These are phyloP conservation scores for Boletus eberwhitei DNA, from an alignment of 768 basidiomycete species.

Conservation along the genomic window DNA sequence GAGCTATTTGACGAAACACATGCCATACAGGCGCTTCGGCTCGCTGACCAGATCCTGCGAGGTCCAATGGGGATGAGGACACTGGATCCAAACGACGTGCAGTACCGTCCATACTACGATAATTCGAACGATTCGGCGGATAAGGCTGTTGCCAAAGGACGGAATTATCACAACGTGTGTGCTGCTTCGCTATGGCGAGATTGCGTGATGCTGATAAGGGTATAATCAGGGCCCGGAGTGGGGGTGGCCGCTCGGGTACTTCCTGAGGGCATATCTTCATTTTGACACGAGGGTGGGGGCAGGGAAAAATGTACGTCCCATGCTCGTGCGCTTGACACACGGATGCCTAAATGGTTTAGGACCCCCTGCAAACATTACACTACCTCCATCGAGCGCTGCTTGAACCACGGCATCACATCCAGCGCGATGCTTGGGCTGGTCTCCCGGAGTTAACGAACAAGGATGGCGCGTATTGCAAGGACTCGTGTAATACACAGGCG, in stretches of 20 bases:
- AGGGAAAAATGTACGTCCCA: constrained; percentile 59
- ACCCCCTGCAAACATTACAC: constrained; percentile 70
- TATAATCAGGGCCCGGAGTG: constrained; percentile 77
- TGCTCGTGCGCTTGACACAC: not conserved
- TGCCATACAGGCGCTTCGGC: constrained; percentile 72
- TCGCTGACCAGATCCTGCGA: constrained; percentile 81
- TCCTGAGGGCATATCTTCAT: constrained; percentile 86
- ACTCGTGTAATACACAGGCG: constrained; percentile 93
- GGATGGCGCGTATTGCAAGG: constrained; percentile 76
- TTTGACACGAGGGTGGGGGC: constrained; percentile 73
- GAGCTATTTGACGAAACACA: constrained; percentile 84
- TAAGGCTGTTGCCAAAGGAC: constrained; percentile 79
- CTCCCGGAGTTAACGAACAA: constrained; percentile 90
- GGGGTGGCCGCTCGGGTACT: constrained; percentile 96
- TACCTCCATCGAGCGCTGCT: constrained; percentile 74
- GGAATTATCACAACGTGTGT: constrained; percentile 89
- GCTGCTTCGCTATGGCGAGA: constrained; percentile 2
- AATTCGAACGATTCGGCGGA: constrained; percentile 93
- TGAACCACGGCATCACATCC: constrained; percentile 67
- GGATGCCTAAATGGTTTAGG: constrained; percentile 39
- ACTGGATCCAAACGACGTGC: constrained; percentile 79
- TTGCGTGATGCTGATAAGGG: constrained; percentile 12
- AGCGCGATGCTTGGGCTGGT: constrained; percentile 85
- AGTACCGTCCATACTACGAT: constrained; percentile 90
- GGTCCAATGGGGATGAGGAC: constrained; percentile 96